A percentile compares a stretch with the other conserved stretches of the same genome.
phyloP scores from a whole-genome alignment of 1,284 basidiomycete species.

The Kalmanozyma brasiliensis region DNA sequence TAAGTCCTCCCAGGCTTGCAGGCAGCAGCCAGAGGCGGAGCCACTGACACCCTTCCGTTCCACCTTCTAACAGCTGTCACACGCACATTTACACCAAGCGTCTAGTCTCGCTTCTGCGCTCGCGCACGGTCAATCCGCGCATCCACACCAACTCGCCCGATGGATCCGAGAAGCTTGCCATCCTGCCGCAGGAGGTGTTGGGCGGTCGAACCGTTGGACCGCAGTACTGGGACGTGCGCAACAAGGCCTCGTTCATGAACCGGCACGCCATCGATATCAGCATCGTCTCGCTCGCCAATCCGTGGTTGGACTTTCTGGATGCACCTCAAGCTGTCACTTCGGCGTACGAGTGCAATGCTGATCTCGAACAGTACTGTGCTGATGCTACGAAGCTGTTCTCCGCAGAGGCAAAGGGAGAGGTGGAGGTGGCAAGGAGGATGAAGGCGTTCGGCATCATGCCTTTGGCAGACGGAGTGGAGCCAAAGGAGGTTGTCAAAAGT shows the following conservation, averaged over 20 bases:
- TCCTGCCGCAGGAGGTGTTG: constrained; percentile 74
- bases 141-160: constrained; percentile 28
- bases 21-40: background rate
- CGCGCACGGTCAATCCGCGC: constrained; percentile 21
- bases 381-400: constrained; percentile 50
- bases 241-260: constrained; percentile 82
- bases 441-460: constrained; percentile 87
- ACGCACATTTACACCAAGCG: constrained; percentile 83
- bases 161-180: constrained; percentile 73
- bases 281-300: constrained; percentile 76
- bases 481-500: constrained; percentile 73
- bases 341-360: constrained; percentile 77
- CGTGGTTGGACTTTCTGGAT: constrained; percentile 85
- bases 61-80: constrained; percentile 71
- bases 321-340: constrained; percentile 76
- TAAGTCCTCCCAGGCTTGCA: background rate
- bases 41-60: background rate
- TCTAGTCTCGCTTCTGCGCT: constrained; percentile 15
- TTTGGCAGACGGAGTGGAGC: constrained; percentile 76
- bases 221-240: constrained; percentile 81
- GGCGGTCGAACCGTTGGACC: constrained; percentile 77
- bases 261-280: constrained; percentile 75
- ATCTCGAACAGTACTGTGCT: constrained; percentile 79
- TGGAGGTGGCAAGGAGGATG: constrained; percentile 72
- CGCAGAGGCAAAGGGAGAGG: constrained; percentile 45